Base-by-base conservation (phyloP, 2,329 filamentous ascomycete species). In the Metarhizium album region DNA sequence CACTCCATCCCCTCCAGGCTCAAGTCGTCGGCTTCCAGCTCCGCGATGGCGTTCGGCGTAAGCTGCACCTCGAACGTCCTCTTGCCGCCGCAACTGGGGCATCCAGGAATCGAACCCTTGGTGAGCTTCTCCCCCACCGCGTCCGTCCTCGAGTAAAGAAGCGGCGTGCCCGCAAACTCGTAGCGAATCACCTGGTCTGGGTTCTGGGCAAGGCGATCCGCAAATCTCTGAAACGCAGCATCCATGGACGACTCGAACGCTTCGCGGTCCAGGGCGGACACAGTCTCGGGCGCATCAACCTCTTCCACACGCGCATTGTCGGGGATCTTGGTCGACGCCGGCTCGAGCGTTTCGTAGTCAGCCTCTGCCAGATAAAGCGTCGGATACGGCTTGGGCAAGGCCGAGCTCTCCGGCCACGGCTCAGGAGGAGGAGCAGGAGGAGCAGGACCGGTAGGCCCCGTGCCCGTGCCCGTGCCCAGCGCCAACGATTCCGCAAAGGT, bases 1-100 rank as follows among this genome's bases (percentile, higher is more conserved):
- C 93, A 98, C 62, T 98, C 93, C 93, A 98, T 98, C 0, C 90
- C 93, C 73, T 95, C 77, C 20, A 84, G 61, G 38, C 78, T 79
- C 58, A 82, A 66, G 51, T 85, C 83, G 42, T 90, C 86, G 2
- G 78, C 83, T 72, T 97, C 93, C 49, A 97, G 73, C 73, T 94
- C 86, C 29, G 82, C 81, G 60, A 98, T 98, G 3, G 90, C 84
- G 64, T 95, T 86, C 40, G 93, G 93, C 58, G 86, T 90, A 57
- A 98, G 73, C 74, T 98, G 93, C 52, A 95, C 75, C 74, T 98
- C 93, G 65, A 97, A 97, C 14, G 86, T 81, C 55, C 91, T 80
- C 47, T 78, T 74, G 0, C 76, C 79, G 8, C 86, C 85, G 67
- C 93, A 98, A 59, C 81, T 85, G 27, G 69, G 70, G 65, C 93